phyloP scores from a whole-genome alignment of 192 early-diverging fungal species.

The Lunasporangiospora selenospora region DNA sequence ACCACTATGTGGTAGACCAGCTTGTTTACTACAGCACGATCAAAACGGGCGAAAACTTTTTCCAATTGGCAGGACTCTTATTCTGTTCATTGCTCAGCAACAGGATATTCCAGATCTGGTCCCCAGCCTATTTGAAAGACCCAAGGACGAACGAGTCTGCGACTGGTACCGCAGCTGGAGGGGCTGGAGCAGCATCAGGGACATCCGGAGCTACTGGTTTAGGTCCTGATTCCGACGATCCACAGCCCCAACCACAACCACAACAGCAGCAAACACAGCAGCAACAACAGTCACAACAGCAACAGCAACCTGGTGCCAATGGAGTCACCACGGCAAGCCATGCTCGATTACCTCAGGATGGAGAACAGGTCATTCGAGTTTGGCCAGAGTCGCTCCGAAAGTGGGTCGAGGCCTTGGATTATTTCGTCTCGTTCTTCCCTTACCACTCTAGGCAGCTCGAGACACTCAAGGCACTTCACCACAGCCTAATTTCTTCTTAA shows the following conservation, averaged over 20 bases:
- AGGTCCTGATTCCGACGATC: neutral
- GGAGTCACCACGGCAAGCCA: slow-evolving; percentile 22
- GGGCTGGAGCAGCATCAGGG: neutral
- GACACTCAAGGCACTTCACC: slow-evolving; percentile 50
- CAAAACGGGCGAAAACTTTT: slow-evolving; percentile 74
- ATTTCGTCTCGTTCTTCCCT: slow-evolving; percentile 62
- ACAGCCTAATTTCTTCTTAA: slow-evolving; percentile 39
- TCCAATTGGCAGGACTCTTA: slow-evolving; percentile 69
- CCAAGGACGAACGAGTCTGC: neutral
- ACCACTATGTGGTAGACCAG: slow-evolving; percentile 78
- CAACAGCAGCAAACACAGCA: no score
- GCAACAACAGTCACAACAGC: slow-evolving; percentile 2
- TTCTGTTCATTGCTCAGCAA: slow-evolving; percentile 63
- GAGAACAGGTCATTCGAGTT: slow-evolving; percentile 23
- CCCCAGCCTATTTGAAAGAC: slow-evolving; percentile 49
- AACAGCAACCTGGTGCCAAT: slow-evolving; percentile 20
- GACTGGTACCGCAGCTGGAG: neutral
- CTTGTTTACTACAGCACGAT: slow-evolving; percentile 79
- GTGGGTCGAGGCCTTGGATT: slow-evolving; percentile 62
- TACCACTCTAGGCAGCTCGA: slow-evolving; percentile 50
- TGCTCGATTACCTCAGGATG: neutral
- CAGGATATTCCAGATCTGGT: slow-evolving; percentile 58
- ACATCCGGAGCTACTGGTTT: neutral
- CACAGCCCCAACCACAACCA: no score
- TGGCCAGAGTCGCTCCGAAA: slow-evolving; percentile 58